phyloP scores from a whole-genome alignment of 495 filamentous ascomycete species.

The Daldinia loculata region DNA sequence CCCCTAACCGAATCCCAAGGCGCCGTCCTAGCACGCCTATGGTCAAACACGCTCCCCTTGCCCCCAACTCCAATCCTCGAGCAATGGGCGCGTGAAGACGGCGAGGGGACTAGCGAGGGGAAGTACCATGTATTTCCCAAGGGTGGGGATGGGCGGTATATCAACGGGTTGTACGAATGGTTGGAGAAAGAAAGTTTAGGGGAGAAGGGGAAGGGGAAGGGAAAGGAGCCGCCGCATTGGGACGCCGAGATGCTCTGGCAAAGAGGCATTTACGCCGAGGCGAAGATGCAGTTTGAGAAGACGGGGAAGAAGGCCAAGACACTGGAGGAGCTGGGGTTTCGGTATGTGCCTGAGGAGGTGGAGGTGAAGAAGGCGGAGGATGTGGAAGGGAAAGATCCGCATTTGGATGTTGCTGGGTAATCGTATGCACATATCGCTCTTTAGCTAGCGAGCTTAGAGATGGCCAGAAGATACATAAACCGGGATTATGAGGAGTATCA shows the following conservation, averaged over 20 bases:
- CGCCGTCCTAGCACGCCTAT: conserved; percentile 77
- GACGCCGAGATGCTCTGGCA: conserved; percentile 70
- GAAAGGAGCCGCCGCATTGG: conserved; percentile 75
- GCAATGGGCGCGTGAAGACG: conserved; percentile 61
- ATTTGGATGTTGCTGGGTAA: conserved; percentile 19
- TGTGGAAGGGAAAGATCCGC: conserved; percentile 6
- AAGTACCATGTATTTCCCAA: conserved; percentile 71
- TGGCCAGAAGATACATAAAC: background rate
- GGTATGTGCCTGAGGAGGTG: conserved; percentile 41
- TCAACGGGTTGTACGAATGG: conserved; percentile 76
- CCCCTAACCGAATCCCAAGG: conserved; percentile 80
- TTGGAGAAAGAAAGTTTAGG: conserved; percentile 17
- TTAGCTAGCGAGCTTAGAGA: background rate
- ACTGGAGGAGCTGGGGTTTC: conserved; percentile 55
- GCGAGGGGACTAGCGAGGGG: conserved; percentile 44
- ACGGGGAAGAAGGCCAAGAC: conserved; percentile 52
- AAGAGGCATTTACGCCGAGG: conserved; percentile 52
- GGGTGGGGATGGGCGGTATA: conserved; percentile 73
- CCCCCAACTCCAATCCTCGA: conserved; percentile 71
- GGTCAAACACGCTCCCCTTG: conserved; percentile 70
- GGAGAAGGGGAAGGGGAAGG: conserved; percentile 53
- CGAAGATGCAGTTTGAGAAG: conserved; percentile 57
- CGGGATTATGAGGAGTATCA: background rate
- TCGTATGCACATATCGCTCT: too few species aligned
- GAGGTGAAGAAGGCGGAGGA: background rate